Percentiles rank a stretch among this genome's conserved stretches.
These are phyloP conservation scores for Durotheca rogersii DNA, from an alignment of 495 filamentous ascomycete species.

Conservation along the genomic window DNA sequence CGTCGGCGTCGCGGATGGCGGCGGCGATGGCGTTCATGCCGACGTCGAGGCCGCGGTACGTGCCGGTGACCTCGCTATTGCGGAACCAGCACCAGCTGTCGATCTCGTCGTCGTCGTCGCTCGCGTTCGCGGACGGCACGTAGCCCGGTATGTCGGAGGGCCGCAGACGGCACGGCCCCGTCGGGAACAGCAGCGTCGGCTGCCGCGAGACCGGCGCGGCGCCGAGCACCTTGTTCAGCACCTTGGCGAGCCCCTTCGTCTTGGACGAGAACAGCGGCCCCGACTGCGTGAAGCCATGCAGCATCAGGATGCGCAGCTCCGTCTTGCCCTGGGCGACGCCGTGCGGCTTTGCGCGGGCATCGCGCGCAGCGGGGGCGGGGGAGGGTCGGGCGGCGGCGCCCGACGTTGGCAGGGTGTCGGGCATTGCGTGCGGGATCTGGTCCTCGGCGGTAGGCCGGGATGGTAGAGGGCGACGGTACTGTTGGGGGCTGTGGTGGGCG, in stretches of 20 bases:
- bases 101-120: slow-evolving; percentile 41
- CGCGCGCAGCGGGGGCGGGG: background rate
- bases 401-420: background rate
- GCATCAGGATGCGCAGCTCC: slow-evolving; percentile 57
- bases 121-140: slow-evolving; percentile 25
- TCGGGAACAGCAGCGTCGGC: slow-evolving; percentile 61
- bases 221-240: slow-evolving; percentile 68
- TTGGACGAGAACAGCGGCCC: slow-evolving; percentile 85
- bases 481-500: background rate
- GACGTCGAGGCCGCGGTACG: slow-evolving; percentile 64
- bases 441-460: background rate
- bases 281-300: slow-evolving; percentile 86
- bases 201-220: slow-evolving; percentile 53
- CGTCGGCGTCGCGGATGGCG: slow-evolving; percentile 57
- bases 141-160: slow-evolving; percentile 73
- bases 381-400: too few species aligned
- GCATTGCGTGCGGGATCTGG: slow-evolving; percentile 10
- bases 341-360: slow-evolving; percentile 8
- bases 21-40: slow-evolving; percentile 62
- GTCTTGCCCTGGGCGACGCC: slow-evolving; percentile 35
- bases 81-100: slow-evolving; percentile 87
- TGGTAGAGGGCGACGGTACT: background rate
- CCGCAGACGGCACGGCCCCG: slow-evolving; percentile 59
- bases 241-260: slow-evolving; percentile 80
- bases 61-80: slow-evolving; percentile 57